Evolutionary conservation across 2,329 filamentous ascomycete genomes (phyloP), one percentile per base, ranked within the genome.

Genomic region (Colletotrichum spaethianum): DNA sequence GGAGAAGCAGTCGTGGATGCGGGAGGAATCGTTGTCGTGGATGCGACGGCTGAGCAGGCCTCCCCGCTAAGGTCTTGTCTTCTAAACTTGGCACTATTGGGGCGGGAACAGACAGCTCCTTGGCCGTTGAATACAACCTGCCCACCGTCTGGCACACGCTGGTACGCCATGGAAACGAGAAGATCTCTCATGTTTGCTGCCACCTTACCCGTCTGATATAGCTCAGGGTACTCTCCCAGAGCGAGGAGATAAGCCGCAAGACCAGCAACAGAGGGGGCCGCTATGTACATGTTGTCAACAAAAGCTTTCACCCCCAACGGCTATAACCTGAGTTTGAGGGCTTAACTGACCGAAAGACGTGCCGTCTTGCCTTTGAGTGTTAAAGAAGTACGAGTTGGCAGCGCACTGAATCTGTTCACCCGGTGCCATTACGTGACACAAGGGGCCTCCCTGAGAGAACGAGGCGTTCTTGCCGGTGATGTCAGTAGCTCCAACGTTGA

Each of bases 371-470:
- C 38, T 8, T n/a, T 40, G 60, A 3, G 60, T 63, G 28, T 28
- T 23, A 1, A 1, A 4, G 33, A 42, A 14, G 18, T 2, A 42
- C 16, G 61, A 63, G 23, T 63, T 63, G 33, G 61, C 61, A 23
- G 61, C 61, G 26, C 61, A 63, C 23, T 63, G 48, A 1, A 63
- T 2, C 0, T 55, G 46, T 23, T 53, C 61, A 1, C 48, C 61
- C 1, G 61, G 61, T 14, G 61, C 61, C 61, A 63, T 63, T 23
- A 63, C 61, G 14, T 63, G 61, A n/a, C 53, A 46, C n/a, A 42
- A 23, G 28, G 61, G 48, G 16, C 61, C 61, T 63, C 61, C 48
- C 31, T 63, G 46, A 7, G 33, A 42, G 36, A 63, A 55, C 33
- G 31, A 31, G 48, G 46, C 46, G 38, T 63, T 63, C 36, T 55